Evolutionary conservation across 179 eudicot species (phyloP).

Genomic region (Dionaea muscipula): DNA sequence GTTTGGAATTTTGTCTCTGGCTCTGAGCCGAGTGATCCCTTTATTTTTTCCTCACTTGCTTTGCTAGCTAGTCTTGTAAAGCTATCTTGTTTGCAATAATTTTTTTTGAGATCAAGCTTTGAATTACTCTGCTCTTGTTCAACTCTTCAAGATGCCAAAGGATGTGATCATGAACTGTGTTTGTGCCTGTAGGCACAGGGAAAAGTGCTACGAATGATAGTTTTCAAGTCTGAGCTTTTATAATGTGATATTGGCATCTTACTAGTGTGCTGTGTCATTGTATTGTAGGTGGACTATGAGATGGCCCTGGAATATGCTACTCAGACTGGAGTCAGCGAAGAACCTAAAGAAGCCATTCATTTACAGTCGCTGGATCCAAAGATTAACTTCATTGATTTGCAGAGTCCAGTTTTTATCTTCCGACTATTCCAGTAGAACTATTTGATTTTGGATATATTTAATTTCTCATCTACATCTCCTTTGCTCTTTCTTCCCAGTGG

Average conservation of each 20-base stretch:
- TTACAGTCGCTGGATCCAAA: slow-evolving; percentile 43
- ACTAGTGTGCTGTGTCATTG: slow-evolving; percentile 1
- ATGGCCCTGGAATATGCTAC: slow-evolving; percentile 95
- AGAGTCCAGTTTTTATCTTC: slow-evolving; percentile 57
- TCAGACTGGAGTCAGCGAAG: slow-evolving; percentile 79
- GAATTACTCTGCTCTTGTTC: no score
- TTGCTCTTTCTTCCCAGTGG: no score
- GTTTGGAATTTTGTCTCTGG: no score
- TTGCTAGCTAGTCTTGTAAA: no score
- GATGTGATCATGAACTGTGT: no score
- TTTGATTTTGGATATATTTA: slow-evolving; percentile 1
- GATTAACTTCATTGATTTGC: slow-evolving; percentile 43
- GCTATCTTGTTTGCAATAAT: background rate
- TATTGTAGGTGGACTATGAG: slow-evolving; percentile 89
- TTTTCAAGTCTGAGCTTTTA: background rate
- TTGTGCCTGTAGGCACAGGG: no score
- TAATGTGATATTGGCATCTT: background rate
- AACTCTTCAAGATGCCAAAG: no score
- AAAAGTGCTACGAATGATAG: no score
- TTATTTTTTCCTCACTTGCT: no score
- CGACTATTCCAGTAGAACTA: slow-evolving; percentile 48
- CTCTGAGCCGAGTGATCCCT: no score
- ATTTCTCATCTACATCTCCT: no score
- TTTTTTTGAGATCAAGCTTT: no score
- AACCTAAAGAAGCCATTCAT: slow-evolving; percentile 60